Evolutionary conservation across 352 stramenopile genomes (phyloP), one percentile per base, ranked within the genome.

Genomic region (Plasmopara viticola): DNA sequence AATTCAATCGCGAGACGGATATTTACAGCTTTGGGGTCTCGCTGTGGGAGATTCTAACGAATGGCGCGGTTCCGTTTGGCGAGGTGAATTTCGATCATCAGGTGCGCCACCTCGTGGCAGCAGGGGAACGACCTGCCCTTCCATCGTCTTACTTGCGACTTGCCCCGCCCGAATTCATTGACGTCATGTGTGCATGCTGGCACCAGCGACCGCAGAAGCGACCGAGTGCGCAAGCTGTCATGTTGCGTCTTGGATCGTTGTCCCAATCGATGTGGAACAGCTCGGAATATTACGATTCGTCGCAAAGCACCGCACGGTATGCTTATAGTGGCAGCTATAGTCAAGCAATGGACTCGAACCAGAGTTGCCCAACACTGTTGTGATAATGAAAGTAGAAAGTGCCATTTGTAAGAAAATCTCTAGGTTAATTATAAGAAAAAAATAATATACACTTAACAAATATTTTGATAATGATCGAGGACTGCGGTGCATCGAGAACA

Each of bases 251-350:
- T 6, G 74, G 74, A 9, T 88, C 74, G 13, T 58, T 88, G 25
- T 77, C 73, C 9, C 83, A 79, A 59, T 70, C 71, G 39, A 41
- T 88, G 14, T 64, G 60, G 9, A 78, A 78, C 44, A 37, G 47
- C 9, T 58, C 62, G 10, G 56, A 70, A 9, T 65, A 65, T 15
- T 62, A 52, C 31, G 53, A 59, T 0, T 78, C 68, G 5, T 64
- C 60, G 2, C 67, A 66, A 17, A 58, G 62, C 14, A 85, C 69
- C 10, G 64, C 74, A 15, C 65, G 69, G 3, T 74, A 71, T 17
- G 68, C 78, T 25, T 86, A 86, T 52, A 85, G 72, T 54, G 74
- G 86, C 44, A 88, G 76, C 40, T 85, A 85, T 55, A 86, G 85
- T 64, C 69, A 86, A 37, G 74, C 71, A 14, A 76, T 88, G 50